These are phyloP conservation scores for Lichtheimia ornata DNA, from an alignment of 371 early-diverging fungal species.

Conservation along the genomic window DNA sequence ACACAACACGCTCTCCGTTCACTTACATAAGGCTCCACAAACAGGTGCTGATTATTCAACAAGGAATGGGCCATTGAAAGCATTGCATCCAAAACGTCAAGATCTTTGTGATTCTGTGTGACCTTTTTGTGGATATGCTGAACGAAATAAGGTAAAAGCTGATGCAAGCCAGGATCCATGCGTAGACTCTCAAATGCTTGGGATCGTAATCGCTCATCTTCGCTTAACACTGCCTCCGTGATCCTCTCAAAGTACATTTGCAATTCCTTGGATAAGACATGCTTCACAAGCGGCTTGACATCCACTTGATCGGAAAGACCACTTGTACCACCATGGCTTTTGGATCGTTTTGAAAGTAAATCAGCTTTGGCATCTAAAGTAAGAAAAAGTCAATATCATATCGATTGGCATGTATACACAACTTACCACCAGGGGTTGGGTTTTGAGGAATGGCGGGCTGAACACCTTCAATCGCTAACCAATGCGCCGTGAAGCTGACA, in stretches of 20 bases:
- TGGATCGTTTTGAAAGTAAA: conserved; percentile 53
- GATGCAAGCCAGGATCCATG: conserved; percentile 96
- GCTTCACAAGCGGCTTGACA: conserved; percentile 86
- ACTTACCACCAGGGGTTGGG: conserved; percentile 81
- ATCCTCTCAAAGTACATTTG: conserved; percentile 98
- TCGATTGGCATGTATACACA: neutral
- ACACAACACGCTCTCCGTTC: too few species aligned
- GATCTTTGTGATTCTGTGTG: conserved; percentile 73
- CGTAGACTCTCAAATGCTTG: conserved; percentile 88
- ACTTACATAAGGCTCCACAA: conserved; percentile 96
- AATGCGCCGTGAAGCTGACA: conserved; percentile 90
- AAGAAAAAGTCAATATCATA: too few species aligned
- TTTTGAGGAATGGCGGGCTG: conserved; percentile 99
- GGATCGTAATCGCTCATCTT: conserved; percentile 68
- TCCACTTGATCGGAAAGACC: conserved; percentile 56
- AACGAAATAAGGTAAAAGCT: conserved; percentile 97
- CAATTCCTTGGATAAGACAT: conserved; percentile 94
- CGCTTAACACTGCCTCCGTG: conserved; percentile 81
- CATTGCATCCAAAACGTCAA: conserved; percentile 72
- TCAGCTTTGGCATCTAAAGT: conserved; percentile 63
- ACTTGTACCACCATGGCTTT: conserved; percentile 38
- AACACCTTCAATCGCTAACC: conserved; percentile 99
- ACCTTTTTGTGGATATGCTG: conserved; percentile 92
- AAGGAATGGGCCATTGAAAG: conserved; percentile 85
- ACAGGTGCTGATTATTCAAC: conserved; percentile 89